These are phyloP conservation scores for Globisporangium paddicum DNA, from an alignment of 352 stramenopile genomes.

Conservation along the genomic window DNA sequence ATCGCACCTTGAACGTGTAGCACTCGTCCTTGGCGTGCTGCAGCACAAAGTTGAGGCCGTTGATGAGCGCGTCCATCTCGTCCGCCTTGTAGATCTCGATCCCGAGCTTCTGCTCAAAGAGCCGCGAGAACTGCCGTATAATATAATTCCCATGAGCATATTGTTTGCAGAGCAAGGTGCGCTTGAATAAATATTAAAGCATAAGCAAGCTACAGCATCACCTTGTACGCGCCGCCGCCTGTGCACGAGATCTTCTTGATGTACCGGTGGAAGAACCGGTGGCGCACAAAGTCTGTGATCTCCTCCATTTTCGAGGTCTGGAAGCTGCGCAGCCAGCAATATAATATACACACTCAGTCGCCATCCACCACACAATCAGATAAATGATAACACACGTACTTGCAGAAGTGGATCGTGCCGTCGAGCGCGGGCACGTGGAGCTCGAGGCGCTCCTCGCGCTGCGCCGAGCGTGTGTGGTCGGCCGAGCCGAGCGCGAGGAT, in stretches of 20 bases:
- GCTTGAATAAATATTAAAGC: too few relatives aligned
- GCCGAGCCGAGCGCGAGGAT: conserved; percentile 37
- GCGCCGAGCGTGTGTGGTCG: conserved; percentile 31
- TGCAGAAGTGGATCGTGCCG: conserved; percentile 95
- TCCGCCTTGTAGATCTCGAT: conserved; percentile 93
- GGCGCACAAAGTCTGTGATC: conserved; percentile 61
- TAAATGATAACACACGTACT: conserved; percentile 18
- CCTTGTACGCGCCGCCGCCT: conserved; percentile 96
- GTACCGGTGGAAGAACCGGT: conserved; percentile 87
- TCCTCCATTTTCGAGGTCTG: conserved; percentile 64
- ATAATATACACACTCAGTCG: conserved; percentile 9
- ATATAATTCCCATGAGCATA: too few relatives aligned
- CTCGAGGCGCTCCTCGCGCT: conserved; percentile 53
- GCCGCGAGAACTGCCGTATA: conserved; percentile 42
- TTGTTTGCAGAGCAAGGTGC: too few relatives aligned
- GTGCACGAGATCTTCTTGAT: conserved; percentile 90
- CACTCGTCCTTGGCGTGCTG: conserved; percentile 92
- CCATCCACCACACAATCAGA: neutral
- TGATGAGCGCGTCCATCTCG: conserved; percentile 95
- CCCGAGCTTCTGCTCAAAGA: conserved; percentile 89
- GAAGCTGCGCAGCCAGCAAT: conserved; percentile 30
- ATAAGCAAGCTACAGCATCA: neutral
- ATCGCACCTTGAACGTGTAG: conserved; percentile 91
- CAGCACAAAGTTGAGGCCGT: conserved; percentile 96
- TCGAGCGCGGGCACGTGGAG: conserved; percentile 72